These are phyloP conservation scores for Falciphora oryzae DNA, from an alignment of 2,329 filamentous ascomycete genomes.

Conservation along the genomic window DNA sequence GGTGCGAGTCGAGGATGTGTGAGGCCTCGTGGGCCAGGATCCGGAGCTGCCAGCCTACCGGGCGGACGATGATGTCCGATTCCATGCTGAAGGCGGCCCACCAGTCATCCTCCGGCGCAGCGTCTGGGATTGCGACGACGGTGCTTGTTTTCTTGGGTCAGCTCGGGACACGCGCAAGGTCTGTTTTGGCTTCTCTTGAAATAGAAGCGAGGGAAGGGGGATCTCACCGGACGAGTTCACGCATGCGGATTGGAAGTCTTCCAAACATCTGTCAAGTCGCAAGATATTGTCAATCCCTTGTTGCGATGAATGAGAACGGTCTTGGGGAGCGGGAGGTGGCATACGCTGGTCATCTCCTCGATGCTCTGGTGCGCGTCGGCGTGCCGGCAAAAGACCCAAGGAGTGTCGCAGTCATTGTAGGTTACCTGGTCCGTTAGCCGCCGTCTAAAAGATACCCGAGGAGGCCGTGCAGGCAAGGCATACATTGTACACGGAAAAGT, in stretches of 20 bases:
- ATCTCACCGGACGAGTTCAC: slow-evolving; percentile 6
- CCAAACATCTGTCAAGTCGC: slow-evolving; percentile 3
- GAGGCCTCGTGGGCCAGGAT: slow-evolving; percentile 8
- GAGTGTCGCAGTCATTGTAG: slow-evolving; percentile 4
- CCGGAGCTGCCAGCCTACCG: slow-evolving; percentile 5
- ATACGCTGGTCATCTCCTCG: slow-evolving; percentile 1
- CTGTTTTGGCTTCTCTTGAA: background rate
- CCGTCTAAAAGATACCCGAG: no score
- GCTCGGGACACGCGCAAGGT: background rate
- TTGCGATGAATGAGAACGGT: background rate
- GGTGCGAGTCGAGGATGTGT: slow-evolving; percentile 7
- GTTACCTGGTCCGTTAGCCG: background rate
- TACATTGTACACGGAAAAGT: slow-evolving; percentile 5
- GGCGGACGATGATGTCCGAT: slow-evolving; percentile 7
- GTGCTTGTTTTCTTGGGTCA: background rate
- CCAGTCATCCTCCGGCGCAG: background rate
- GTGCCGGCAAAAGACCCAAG: slow-evolving; percentile 8
- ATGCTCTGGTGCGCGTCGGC: background rate
- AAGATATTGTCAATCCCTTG: background rate
- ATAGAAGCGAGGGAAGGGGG: no score
- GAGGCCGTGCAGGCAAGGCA: no score
- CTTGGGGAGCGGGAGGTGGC: background rate
- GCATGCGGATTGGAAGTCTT: slow-evolving; percentile 6
- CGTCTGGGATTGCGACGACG: slow-evolving; percentile 1
- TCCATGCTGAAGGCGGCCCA: background rate